These are phyloP conservation scores for Diplosphaera chodatii DNA, from an alignment of 139 green algal genomes.

Conservation along the genomic window DNA sequence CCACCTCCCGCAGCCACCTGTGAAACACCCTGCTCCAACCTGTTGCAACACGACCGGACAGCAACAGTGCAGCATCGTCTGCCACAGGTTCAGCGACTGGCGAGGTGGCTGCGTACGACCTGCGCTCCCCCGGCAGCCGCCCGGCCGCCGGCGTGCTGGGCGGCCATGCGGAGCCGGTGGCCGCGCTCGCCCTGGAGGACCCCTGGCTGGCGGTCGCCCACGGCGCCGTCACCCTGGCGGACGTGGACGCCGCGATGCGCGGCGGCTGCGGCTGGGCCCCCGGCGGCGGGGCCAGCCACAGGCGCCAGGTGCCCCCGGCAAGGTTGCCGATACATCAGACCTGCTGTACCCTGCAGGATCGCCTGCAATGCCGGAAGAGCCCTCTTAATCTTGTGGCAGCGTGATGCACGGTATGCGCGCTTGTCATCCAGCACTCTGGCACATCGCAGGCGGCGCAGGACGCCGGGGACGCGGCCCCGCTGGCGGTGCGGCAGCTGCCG, in stretches of 20 bases:
- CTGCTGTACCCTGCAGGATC: too few relatives aligned
- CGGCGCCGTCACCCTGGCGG: constrained; percentile 16
- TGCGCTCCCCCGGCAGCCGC: constrained; percentile 16
- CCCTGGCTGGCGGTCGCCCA: constrained; percentile 47
- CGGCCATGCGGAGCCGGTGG: background rate
- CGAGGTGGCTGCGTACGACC: constrained; percentile 44
- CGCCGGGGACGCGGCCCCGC: background rate
- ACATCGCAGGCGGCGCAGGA: background rate
- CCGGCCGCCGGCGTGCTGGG: background rate
- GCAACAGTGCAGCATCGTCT: too few relatives aligned
- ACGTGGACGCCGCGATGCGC: constrained; percentile 19
- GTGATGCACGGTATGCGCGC: too few relatives aligned
- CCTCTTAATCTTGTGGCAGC: too few relatives aligned
- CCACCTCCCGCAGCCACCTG: too few relatives aligned
- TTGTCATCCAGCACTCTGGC: too few relatives aligned
- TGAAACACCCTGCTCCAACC: too few relatives aligned
- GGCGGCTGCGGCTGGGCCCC: background rate
- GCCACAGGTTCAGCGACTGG: constrained; percentile 27
- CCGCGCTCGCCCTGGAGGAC: constrained; percentile 37
- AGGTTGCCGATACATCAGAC: too few relatives aligned
- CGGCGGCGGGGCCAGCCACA: background rate
- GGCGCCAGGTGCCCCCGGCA: too few relatives aligned
- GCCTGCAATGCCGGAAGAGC: too few relatives aligned
- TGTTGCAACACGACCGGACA: too few relatives aligned
- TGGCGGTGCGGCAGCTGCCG: constrained; percentile 24